Base-by-base conservation (phyloP, 192 early-diverging fungal species). In the Coemansia sp. region DNA sequence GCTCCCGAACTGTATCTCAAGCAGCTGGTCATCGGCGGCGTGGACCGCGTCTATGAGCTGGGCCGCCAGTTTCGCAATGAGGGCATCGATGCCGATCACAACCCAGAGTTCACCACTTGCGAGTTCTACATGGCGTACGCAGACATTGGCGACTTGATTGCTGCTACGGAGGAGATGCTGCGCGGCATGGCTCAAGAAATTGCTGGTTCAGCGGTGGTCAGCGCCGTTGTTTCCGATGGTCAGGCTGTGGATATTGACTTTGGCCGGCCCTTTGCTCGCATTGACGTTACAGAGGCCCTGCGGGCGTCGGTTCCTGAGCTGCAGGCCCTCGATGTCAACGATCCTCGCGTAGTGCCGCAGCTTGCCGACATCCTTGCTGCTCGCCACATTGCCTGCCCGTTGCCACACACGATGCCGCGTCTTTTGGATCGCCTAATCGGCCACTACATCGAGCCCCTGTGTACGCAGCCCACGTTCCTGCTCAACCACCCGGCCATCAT, bases 21-120 rank as follows among this genome's bases (percentile, higher is more conserved):
- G 86, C 90, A 93, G 85, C 78, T 96, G 47, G 90, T 96, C 19
- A 87, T 96, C 63, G 94, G 93, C 22, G 94, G 94, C 2, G 64
- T 92, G 4, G 92, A 94, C 43, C 85, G 88, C 24, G 93, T 96
- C 12, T 96, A 88, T 70, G 94, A 96, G 75, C 86, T 96, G 64
- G 94, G 94, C 27, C 92, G 93, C 68, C 93, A 94, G 71, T 96
- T 96, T 70, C 86, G 94, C 20, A 96, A 96, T 63, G 94, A 96
- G 81, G 93, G 92, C 17, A 88, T 96, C 37, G 94, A 96, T 74
- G 87, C 88, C 19, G 88, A 90, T 56, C 94, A 96, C 68, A 94
- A 93, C 64, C 94, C 94, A 22, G 94, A 94, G 71, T 96, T 96
- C 63, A 93, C 93, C 27, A 94, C 93, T 5, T 93, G 92, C 62